These are phyloP conservation scores for Dillenia turbinata DNA, from an alignment of 164 flowering plant genomes.

Conservation along the genomic window DNA sequence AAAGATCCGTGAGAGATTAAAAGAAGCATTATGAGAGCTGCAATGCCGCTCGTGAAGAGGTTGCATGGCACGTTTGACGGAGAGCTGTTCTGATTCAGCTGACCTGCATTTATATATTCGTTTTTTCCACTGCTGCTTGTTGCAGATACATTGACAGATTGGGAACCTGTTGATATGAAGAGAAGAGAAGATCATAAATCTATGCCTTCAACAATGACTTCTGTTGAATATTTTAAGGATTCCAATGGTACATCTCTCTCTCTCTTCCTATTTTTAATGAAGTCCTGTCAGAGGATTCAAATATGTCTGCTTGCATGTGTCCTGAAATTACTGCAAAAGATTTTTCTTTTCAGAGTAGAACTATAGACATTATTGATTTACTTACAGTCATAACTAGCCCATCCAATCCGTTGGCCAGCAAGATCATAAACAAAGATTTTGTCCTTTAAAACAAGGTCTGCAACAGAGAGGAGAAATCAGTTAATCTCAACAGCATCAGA, in stretches of 20 bases:
- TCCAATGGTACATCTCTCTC: too few species aligned
- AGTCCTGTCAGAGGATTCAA: too few species aligned
- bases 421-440: slow-evolving; percentile 90
- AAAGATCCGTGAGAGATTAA: too few species aligned
- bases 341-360: not conserved
- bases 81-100: slow-evolving; percentile 34
- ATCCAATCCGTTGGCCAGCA: slow-evolving; percentile 77
- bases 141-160: slow-evolving; percentile 57
- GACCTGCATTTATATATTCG: slow-evolving; percentile 48
- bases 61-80: slow-evolving; percentile 8
- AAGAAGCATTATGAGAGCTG: slow-evolving; percentile 14
- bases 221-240: too few species aligned
- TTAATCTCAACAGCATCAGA: too few species aligned
- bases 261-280: too few species aligned
- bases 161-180: slow-evolving; percentile 36
- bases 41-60: slow-evolving; percentile 7
- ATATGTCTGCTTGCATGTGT: too few species aligned
- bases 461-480: slow-evolving; percentile 14
- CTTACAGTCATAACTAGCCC: slow-evolving; percentile 86
- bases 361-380: slow-evolving; percentile 1
- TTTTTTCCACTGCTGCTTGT: slow-evolving; percentile 36
- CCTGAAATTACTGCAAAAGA: not conserved
- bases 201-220: too few species aligned
- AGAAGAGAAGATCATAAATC: not conserved
- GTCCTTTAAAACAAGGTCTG: slow-evolving; percentile 93